Percentiles rank a stretch among this genome's conserved stretches.
phyloP scores from a whole-genome alignment of 1,284 basidiomycete genomes.

The Schizopora paradoxa region DNA sequence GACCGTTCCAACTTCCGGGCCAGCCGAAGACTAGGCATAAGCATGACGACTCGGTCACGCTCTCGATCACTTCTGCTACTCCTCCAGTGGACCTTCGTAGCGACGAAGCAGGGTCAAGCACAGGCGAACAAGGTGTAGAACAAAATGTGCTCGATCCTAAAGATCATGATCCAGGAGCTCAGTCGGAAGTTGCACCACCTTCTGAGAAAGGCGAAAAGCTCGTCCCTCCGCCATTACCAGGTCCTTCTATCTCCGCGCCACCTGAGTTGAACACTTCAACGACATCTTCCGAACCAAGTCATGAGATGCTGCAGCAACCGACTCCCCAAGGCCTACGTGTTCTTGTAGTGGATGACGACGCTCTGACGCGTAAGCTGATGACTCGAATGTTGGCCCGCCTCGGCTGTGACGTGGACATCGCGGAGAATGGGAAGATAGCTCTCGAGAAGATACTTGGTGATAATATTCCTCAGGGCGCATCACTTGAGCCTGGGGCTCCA shows the following conservation, averaged over 20 bases:
- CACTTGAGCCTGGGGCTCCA: neutral
- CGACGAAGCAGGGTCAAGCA: too few species aligned
- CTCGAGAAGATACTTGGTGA: slow-evolving; percentile 35
- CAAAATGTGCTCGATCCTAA: too few species aligned
- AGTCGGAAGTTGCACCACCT: too few species aligned
- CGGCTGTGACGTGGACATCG: slow-evolving; percentile 38
- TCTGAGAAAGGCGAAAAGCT: too few species aligned
- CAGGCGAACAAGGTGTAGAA: too few species aligned
- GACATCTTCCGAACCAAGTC: neutral
- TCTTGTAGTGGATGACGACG: slow-evolving; percentile 29
- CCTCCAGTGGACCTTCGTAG: neutral
- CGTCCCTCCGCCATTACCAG: too few species aligned
- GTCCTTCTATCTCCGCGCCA: neutral
- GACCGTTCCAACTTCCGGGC: slow-evolving; percentile 5
- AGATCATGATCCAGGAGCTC: too few species aligned
- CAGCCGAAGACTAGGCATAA: slow-evolving; percentile 3
- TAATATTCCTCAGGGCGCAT: slow-evolving; percentile 7
- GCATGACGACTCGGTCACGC: too few species aligned
- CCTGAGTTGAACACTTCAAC: neutral
- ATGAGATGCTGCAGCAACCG: too few species aligned
- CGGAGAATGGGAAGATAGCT: slow-evolving; percentile 44
- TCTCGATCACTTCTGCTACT: neutral
- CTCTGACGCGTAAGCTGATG: slow-evolving; percentile 42
- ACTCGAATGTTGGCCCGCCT: slow-evolving; percentile 40
- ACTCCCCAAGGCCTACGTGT: slow-evolving; percentile 16